A percentile compares a stretch with the other conserved stretches of the same genome.
phyloP scores from a whole-genome alignment of 257 asterid genomes.

The Solanum peruvianum region DNA sequence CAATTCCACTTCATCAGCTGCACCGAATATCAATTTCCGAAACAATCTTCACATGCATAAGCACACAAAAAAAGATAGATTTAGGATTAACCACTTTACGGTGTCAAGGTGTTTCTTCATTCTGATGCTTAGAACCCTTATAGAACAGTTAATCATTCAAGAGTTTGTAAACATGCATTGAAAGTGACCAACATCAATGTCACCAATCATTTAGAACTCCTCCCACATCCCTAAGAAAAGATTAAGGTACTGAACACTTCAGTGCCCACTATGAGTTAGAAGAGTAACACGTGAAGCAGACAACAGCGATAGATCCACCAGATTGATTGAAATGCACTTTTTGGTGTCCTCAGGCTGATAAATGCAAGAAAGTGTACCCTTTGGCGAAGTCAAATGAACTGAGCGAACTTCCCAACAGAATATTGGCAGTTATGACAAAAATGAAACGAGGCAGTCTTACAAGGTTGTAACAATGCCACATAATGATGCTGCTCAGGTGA shows the following conservation, averaged over 20 bases:
- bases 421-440: neutral
- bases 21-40: conserved; percentile 87
- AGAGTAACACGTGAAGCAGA: neutral
- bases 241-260: neutral
- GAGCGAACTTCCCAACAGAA: neutral
- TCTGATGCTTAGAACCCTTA: neutral
- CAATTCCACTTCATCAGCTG: conserved; percentile 93
- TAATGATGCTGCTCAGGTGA: neutral
- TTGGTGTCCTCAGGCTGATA: neutral
- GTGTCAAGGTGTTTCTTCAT: neutral
- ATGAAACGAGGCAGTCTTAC: neutral
- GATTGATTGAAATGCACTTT: neutral
- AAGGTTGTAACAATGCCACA: neutral
- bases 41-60: conserved; percentile 39
- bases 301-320: neutral
- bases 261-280: neutral
- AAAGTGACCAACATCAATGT: neutral
- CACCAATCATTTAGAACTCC: neutral
- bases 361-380: neutral
- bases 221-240: neutral
- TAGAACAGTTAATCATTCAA: neutral
- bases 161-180: neutral
- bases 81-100: neutral
- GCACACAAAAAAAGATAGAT: neutral
- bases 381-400: neutral